Base-by-base conservation (phyloP, 257 asterid species). In the Vinca minor region DNA sequence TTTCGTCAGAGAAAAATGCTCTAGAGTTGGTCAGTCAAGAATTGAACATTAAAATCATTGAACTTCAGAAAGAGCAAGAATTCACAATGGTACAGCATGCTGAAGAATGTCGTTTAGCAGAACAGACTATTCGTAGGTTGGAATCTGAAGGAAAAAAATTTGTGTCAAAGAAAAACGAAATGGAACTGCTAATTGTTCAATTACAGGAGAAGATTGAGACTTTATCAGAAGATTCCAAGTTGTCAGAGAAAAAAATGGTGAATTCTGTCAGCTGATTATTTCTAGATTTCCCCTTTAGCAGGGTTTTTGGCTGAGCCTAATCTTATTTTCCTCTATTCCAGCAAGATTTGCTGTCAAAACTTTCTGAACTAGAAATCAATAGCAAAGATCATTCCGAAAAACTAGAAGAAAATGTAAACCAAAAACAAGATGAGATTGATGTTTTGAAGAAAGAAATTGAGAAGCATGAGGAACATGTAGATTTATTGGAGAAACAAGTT, bases 41-140 rank as follows among this genome's bases (percentile, higher is more conserved):
- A 32, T 65, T 93, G 80, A 67, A 83, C 64, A 67, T 63, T 66
- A 89, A 80, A 75, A 76, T 89, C 76, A 71, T 69, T 72, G 92
- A 83, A 66, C 92, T 85, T 78, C 95, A 83, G 87, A 89, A 89
- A 78, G 96, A 82, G 70, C 97, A 84, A 72, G 95, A 89, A 77
- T 82, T 73, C 70, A 63, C 86, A 35, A 83, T 85, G 95, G 96
- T 85, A 73, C 96, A 89, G 81, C 96, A 93, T 69, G 95, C 88
- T 41, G 97, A 89, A 78, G 96, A 93, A 78, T 85, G 94, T 73
- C 87, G 78, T 63, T 76, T 87, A 76, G 85, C 87, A 49, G 97
- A 89, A 81, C 92, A 81, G 75, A 83, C 74, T 73, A 84, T 84
- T 48, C 77, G 72, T 70, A 87, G 84, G 69, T 75, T 87, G 79